These are phyloP conservation scores for Beta macrorhiza DNA, from an alignment of 179 eudicot genomes.

Conservation along the genomic window DNA sequence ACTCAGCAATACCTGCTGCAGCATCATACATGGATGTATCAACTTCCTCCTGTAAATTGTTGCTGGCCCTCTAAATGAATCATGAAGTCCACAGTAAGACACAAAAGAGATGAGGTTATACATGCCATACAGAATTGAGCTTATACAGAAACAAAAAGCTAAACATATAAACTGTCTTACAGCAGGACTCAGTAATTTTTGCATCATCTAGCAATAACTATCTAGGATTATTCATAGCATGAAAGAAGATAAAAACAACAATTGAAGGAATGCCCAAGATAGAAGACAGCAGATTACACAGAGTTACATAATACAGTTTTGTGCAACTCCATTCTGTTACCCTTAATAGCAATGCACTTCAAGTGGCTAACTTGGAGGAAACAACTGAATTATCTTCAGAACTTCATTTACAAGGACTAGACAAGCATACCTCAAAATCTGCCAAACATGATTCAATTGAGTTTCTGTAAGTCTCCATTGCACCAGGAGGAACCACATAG, in stretches of 20 bases:
- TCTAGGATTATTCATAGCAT: not conserved
- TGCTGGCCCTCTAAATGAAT: conserved; percentile 53
- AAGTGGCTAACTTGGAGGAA: not conserved
- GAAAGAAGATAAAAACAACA: not conserved
- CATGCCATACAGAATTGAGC: not conserved
- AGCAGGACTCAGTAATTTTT: not conserved
- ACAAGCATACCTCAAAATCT: conserved; percentile 54
- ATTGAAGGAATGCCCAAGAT: not conserved
- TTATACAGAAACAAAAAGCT: not conserved
- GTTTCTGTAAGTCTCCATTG: conserved; percentile 67
- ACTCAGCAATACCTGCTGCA: conserved; percentile 53
- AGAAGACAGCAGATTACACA: not conserved
- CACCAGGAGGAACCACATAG: conserved; percentile 68
- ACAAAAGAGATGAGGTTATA: conserved; percentile 4
- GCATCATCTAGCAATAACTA: conserved; percentile 10
- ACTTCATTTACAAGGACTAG: not conserved
- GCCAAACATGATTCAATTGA: conserved; percentile 62
- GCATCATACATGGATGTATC: conserved; percentile 63
- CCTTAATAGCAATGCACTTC: not conserved
- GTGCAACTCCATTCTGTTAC: not conserved
- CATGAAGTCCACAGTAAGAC: conserved; percentile 19
- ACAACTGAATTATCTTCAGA: not conserved
- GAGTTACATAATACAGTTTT: not conserved
- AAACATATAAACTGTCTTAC: not conserved
- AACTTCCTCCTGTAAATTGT: conserved; percentile 61